Conservation (phyloP, 257 asterid genomes). For the Capsicum pubescens region DNA sequence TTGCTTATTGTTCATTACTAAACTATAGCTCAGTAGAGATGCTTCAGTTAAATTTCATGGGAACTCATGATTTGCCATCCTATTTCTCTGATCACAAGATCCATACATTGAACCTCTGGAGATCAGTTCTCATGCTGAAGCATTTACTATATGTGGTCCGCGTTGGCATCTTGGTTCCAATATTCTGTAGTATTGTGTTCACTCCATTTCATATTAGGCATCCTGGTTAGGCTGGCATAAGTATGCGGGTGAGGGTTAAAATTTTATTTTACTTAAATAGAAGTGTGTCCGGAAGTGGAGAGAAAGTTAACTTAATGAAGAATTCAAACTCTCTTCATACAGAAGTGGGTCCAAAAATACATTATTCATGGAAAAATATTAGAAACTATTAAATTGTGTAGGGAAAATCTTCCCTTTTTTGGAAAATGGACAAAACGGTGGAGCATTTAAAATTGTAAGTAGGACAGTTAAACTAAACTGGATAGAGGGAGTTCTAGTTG, state of each 20-base stretch:
- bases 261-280: not conserved
- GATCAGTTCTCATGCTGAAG: not conserved
- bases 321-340: conserved; percentile 2
- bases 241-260: not conserved
- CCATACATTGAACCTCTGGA: not conserved
- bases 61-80: conserved; percentile 3
- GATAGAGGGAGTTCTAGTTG: not conserved
- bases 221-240: conserved; percentile 1
- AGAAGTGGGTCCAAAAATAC: not conserved
- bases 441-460: too few relatives aligned
- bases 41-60: not conserved
- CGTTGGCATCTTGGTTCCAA: not conserved
- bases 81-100: not conserved
- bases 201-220: not conserved
- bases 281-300: not conserved
- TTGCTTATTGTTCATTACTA: not conserved
- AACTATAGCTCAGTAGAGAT: not conserved
- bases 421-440: not conserved
- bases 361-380: too few relatives aligned
- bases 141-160: not conserved
- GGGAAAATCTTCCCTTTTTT: not conserved
- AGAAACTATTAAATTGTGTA: not conserved
- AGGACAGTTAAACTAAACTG: not conserved
- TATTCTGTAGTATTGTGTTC: not conserved
- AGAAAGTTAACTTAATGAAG: not conserved